Percentiles rank a stretch among this genome's conserved stretches.
phyloP scores from a whole-genome alignment of 495 filamentous ascomycete genomes.

The Tuber magnatum region DNA sequence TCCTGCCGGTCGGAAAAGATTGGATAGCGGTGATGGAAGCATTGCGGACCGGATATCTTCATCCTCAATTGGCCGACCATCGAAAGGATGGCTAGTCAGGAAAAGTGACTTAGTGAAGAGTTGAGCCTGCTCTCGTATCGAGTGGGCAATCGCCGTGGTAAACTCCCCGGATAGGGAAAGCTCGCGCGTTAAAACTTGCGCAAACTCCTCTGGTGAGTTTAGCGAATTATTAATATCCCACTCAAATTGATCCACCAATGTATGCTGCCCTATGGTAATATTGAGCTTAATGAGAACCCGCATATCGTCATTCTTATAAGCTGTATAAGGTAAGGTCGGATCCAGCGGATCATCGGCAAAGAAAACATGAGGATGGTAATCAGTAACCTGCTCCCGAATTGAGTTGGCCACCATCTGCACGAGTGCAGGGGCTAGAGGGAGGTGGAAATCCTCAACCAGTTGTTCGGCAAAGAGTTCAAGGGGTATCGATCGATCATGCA shows the following conservation, averaged over 20 bases:
- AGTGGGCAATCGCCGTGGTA: slow-evolving; percentile 93
- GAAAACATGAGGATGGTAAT: slow-evolving; percentile 84
- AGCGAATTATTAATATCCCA: slow-evolving; percentile 96
- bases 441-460: slow-evolving; percentile 81
- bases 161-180: slow-evolving; percentile 93
- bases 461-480: slow-evolving; percentile 77
- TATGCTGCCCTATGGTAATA: slow-evolving; percentile 93
- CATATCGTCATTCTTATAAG: slow-evolving; percentile 99
- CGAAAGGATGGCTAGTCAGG: slow-evolving; percentile 86
- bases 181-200: slow-evolving; percentile 76
- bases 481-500: slow-evolving; percentile 76
- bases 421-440: slow-evolving; percentile 64
- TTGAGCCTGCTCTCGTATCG: slow-evolving; percentile 90
- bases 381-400: slow-evolving; percentile 81
- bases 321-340: slow-evolving; percentile 78
- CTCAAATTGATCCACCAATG: slow-evolving; percentile 93
- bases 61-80: slow-evolving; percentile 87
- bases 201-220: slow-evolving; percentile 93
- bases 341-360: slow-evolving; percentile 87
- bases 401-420: slow-evolving; percentile 69
- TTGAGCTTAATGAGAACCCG: slow-evolving; percentile 89
- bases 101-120: slow-evolving; percentile 90
- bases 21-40: slow-evolving; percentile 72
- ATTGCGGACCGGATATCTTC: slow-evolving; percentile 77
- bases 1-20: slow-evolving; percentile 79